Evolutionary conservation across 225 moss, liverwort and hornwort species (phyloP), one percentile per base, ranked within the genome.

Genomic region (Marchantia paleacea): DNA sequence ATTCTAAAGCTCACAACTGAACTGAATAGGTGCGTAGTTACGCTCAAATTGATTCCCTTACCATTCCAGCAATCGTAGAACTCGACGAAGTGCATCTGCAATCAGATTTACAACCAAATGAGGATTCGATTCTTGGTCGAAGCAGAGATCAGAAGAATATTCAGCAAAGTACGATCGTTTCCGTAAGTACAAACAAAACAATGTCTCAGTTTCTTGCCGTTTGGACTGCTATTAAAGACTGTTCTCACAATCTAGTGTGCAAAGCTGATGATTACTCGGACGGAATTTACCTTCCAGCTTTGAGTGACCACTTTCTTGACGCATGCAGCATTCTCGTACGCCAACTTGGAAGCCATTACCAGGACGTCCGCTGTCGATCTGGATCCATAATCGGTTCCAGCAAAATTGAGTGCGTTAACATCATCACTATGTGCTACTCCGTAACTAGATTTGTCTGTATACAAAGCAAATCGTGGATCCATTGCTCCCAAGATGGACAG

Each of bases 11-110:
- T 64, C 2, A 9, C 0, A 1, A 0, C 4, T 20, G 64, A 10
- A 39, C 2, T 39, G 5, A 39, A 2, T 39, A 39, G 2, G 39
- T 39, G 39, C 39, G 39, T 5, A 39, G 39, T 39, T 39, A 39
- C 39, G 39, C 48, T 71, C 51, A 73, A 47, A 9, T 53, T 75
- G 57, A 75, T 16, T 31, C 28, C 16, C 78, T 78, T n/a, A 93
- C 96, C 91, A 58, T 94, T 91, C 92, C 94, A 96, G 84, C 92
- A 92, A 0, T 91, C 79, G 80, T 78, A 94, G 80, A 85, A 87
- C 1, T 81, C 80, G 61, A 94, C 92, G n/a, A 94, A 94, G 75
- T 94, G 80, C 92, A 96, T 92, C 82, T 90, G 92, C 87, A 83
- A 51, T 12, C 68, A 79, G 68, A 24, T 55, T 55, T 25, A 11